Conservation (phyloP, 2,329 filamentous ascomycete species). For the Diatrype stigma region DNA sequence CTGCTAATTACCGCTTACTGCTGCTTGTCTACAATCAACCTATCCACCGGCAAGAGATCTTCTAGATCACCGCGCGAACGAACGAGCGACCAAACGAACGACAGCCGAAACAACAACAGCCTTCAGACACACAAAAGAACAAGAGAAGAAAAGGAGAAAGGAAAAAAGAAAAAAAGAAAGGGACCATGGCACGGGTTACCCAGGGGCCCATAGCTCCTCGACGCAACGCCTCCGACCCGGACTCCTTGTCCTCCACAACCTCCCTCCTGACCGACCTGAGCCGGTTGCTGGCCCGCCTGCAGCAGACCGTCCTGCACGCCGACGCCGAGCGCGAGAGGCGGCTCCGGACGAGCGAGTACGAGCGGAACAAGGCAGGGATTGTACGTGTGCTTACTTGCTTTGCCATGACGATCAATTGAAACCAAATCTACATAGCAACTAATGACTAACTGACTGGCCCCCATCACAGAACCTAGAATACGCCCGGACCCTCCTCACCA, state of each 20-base stretch:
- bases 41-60: no score
- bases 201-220: conserved; percentile 25
- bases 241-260: no score
- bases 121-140: not conserved
- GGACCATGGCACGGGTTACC: conserved; percentile 26
- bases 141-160: not conserved
- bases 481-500: conserved; percentile 64
- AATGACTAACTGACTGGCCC: no score
- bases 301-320: conserved; percentile 59
- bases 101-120: not conserved
- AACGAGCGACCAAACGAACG: no score
- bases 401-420: not conserved
- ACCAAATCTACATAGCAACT: no score
- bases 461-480: conserved; percentile 62
- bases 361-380: conserved; percentile 55
- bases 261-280: conserved; percentile 53
- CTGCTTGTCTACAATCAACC: no score
- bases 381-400: conserved; percentile 40
- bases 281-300: conserved; percentile 61
- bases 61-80: no score
- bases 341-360: conserved; percentile 59
- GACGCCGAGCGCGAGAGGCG: conserved; percentile 55
- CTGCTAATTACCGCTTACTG: no score
- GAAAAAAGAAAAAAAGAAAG: not conserved
- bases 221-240: conserved; percentile 22